Evolutionary conservation across 176 grass and related monocot species (phyloP).

Genomic region (Aegilops longissima): DNA sequence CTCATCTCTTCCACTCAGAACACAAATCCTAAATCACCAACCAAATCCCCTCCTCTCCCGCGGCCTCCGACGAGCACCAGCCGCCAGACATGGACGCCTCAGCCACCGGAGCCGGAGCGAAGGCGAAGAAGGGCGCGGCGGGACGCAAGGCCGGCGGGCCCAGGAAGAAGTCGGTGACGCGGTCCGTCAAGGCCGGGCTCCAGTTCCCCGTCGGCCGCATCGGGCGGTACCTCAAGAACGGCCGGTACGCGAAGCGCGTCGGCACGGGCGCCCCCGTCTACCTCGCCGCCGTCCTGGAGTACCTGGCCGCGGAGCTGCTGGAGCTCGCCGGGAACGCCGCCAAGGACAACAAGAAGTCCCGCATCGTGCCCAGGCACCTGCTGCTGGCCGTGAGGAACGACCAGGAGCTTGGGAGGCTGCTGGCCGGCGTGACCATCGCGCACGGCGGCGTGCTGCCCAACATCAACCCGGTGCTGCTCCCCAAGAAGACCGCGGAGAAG

Average conservation of each 20-base stretch:
- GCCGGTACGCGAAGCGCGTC: conserved; percentile 65
- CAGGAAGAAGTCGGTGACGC: conserved; percentile 49
- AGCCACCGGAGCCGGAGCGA: conserved; percentile 20
- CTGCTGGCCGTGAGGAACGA: conserved; percentile 62
- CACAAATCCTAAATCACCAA: no score
- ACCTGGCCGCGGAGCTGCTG: conserved; percentile 72
- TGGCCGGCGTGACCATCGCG: conserved; percentile 58
- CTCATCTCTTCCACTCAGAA: no score
- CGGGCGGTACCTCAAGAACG: conserved; percentile 69
- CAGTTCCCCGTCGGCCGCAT: conserved; percentile 82
- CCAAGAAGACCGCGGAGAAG: conserved; percentile 55
- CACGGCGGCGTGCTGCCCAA: conserved; percentile 62
- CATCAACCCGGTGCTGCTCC: conserved; percentile 61
- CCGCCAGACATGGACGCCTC: conserved; percentile 8
- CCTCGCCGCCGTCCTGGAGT: conserved; percentile 73
- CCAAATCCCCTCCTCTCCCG: background rate
- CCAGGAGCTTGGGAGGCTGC: conserved; percentile 62
- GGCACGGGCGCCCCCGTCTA: conserved; percentile 71
- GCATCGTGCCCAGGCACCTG: conserved; percentile 61
- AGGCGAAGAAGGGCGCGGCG: conserved; percentile 49
- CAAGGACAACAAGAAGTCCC: conserved; percentile 68
- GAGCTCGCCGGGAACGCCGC: conserved; percentile 66
- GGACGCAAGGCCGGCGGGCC: conserved; percentile 44
- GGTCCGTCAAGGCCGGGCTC: conserved; percentile 68
- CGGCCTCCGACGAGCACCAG: background rate